Base-by-base conservation (phyloP, 371 early-diverging fungal genomes). In the Umbelopsis sp. region DNA sequence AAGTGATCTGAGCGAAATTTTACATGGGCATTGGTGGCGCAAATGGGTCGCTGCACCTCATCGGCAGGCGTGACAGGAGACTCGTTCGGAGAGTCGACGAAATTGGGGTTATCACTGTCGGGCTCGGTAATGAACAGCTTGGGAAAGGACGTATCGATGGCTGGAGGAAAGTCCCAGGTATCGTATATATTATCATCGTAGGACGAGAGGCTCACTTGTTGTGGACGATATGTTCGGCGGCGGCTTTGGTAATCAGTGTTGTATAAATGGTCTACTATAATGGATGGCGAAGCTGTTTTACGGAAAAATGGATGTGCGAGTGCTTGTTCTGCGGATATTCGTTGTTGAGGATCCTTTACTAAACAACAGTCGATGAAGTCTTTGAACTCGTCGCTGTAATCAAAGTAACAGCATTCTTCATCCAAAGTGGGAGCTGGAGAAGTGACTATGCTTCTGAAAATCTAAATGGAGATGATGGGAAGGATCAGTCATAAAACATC, bases 261-360 rank as follows among this genome's bases (percentile, higher is more conserved):
- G 4, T 63, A 44, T 8, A 76, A 53, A 45, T 74, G 74, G 10
- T 70, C 71, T 44, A 69, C 72, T 18, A 76, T 50, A 0, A 72
- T 38, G 1, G 51, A 32, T 44, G 76, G 72, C 3, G 72, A 24
- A 16, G 65, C 63, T 2, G 83, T 76, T 41, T 72, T 74, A 25
- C 72, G 74, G 4, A 82, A 37, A 48, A 82, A 92, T 9, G 91
- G 87, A 69, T 95, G 94, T 8, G 74, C 69, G 44, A 94, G 70
- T 2, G 92, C 91, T 51, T 92, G 86, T 0, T 86, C 79, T 0
- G 87, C 85, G 7, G 89, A 82, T 41, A 92, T 81, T 44, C 96
- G 84, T 41, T 81, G 74, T 11, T 70, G 69, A 0, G 95, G 94
- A 73, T 91, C 84, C 50, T 92, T 92, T 32, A 75, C 72, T 52